Evolutionary conservation across 768 basidiomycete genomes (phyloP).

Genomic region (Lactifluus hygrophoroides): DNA sequence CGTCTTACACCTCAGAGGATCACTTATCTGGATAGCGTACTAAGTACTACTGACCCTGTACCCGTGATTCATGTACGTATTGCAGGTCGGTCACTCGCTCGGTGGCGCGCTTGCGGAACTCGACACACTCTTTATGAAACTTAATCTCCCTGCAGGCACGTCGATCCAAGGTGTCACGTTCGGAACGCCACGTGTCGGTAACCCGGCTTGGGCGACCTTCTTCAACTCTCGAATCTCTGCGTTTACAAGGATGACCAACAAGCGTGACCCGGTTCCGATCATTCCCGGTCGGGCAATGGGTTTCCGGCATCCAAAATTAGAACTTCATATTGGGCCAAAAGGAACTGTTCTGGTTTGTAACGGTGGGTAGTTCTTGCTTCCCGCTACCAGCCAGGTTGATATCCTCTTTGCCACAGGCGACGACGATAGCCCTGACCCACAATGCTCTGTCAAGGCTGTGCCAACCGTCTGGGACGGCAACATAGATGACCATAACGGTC

Average conservation of each 20-base stretch:
- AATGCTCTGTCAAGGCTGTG: constrained; percentile 48
- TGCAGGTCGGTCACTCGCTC: constrained; percentile 13
- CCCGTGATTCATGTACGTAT: not conserved
- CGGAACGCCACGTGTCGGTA: constrained; percentile 19
- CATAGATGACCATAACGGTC: constrained; percentile 49
- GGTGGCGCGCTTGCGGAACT: constrained; percentile 19
- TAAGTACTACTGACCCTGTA: not conserved
- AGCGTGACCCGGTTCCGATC: constrained; percentile 14
- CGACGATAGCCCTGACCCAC: constrained; percentile 45
- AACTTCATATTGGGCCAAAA: constrained; percentile 13
- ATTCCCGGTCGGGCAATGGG: constrained; percentile 15
- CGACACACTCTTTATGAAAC: constrained; percentile 16
- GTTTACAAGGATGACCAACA: constrained; percentile 19
- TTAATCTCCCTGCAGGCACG: constrained; percentile 17
- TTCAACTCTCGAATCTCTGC: constrained; percentile 14
- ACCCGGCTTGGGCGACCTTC: constrained; percentile 5
- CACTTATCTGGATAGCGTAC: not conserved
- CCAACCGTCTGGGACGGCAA: constrained; percentile 33
- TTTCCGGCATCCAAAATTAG: constrained; percentile 9
- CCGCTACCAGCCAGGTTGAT: not conserved
- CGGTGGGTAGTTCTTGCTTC: not conserved
- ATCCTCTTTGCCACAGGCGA: constrained; percentile 21
- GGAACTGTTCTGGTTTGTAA: constrained; percentile 7
- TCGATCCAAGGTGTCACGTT: constrained; percentile 17
- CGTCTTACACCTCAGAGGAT: not conserved